phyloP scores from a whole-genome alignment of 1,284 basidiomycete species.

The Cryptococcus sp. region DNA sequence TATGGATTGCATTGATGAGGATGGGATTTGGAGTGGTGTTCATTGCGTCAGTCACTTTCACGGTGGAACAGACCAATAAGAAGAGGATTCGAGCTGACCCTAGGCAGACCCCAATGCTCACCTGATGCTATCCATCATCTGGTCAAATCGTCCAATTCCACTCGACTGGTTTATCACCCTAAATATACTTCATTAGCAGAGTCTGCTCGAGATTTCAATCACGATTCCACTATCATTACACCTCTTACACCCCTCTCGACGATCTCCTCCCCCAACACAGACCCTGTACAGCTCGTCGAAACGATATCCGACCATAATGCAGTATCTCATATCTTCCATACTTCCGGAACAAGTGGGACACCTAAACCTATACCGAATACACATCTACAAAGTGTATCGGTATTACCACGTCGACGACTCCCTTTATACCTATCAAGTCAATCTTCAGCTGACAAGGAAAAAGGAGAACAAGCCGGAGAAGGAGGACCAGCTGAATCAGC shows the following conservation, averaged over 20 bases:
- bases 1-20: constrained; percentile 43
- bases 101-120: constrained; percentile 39
- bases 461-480: no score
- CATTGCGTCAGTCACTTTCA: constrained; percentile 34
- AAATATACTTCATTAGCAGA: constrained; percentile 31
- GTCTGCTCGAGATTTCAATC: constrained; percentile 4
- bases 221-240: background rate
- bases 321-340: constrained; percentile 47
- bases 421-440: constrained; percentile 13
- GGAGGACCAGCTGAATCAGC: constrained; percentile 11
- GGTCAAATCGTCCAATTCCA: constrained; percentile 29
- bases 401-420: constrained; percentile 31
- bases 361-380: constrained; percentile 46
- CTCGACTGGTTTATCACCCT: constrained; percentile 34
- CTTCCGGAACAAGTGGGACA: constrained; percentile 46
- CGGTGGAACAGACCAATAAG: background rate
- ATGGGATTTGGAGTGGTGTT: constrained; percentile 46
- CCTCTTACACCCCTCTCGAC: background rate
- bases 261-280: background rate
- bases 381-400: constrained; percentile 22
- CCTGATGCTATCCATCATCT: constrained; percentile 42
- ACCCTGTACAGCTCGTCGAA: no score
- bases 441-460: no score
- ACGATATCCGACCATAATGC: constrained; percentile 6
- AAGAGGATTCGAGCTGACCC: background rate